Percentiles rank a stretch among this genome's conserved stretches.
Evolutionary conservation across 768 basidiomycete genomes (phyloP).

Genomic region (Auricularia sp.): DNA sequence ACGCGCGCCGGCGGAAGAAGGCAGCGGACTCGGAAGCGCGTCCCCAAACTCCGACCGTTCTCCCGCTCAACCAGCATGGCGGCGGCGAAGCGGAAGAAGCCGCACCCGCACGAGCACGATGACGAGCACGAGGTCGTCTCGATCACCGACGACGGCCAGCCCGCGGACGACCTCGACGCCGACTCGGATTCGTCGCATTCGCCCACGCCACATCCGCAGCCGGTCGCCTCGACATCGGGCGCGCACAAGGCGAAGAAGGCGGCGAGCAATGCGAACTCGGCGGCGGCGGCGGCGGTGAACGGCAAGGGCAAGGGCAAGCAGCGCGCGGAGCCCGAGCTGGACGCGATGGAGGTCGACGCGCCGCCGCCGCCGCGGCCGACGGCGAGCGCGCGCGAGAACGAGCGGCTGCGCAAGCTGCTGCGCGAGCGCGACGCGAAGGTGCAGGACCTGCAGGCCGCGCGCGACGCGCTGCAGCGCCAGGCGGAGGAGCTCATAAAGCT

Average conservation of each 20-base stretch:
- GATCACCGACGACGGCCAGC: not conserved
- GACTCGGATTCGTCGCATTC: not conserved
- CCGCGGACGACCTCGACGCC: not conserved
- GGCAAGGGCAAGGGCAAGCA: not conserved
- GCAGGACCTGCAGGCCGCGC: no score
- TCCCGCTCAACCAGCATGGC: not conserved
- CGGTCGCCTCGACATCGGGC: not conserved
- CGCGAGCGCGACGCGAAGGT: no score
- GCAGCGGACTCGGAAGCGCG: no score
- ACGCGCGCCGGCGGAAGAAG: no score
- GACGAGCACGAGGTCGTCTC: not conserved
- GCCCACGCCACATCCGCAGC: not conserved
- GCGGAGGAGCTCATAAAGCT: conserved; percentile 50
- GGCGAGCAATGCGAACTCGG: not conserved
- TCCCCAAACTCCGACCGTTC: no score
- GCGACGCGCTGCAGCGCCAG: conserved; percentile 36
- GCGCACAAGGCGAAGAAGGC: not conserved
- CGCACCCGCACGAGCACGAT: not conserved
- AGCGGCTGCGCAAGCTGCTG: not conserved
- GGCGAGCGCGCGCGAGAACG: not conserved
- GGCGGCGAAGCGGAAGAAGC: not conserved
- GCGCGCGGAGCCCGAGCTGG: not conserved
- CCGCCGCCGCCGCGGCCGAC: not conserved
- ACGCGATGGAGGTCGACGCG: not conserved
- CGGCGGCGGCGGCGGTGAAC: not conserved